phyloP scores from a whole-genome alignment of 768 basidiomycete species.

The Auricularia sp. region DNA sequence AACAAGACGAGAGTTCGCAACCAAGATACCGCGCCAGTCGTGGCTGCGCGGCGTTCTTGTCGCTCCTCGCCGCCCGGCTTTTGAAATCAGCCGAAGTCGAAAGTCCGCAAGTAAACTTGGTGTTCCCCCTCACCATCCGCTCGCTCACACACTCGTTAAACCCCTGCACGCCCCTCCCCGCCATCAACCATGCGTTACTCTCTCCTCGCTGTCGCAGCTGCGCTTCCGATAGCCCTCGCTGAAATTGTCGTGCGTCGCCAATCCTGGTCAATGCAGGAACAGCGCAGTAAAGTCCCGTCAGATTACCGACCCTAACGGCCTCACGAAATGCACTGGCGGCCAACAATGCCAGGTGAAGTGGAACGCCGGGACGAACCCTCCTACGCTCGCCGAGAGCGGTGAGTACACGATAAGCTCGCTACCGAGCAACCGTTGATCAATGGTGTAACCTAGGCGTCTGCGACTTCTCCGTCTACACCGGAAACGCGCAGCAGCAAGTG shows the following conservation, averaged over 20 bases:
- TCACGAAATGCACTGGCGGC: slow-evolving; percentile 2
- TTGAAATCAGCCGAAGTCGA: background rate
- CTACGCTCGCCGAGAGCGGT: background rate
- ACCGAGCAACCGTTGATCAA: background rate
- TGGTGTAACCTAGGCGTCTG: background rate
- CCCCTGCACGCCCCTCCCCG: background rate
- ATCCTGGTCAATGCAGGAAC: background rate
- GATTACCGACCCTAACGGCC: background rate
- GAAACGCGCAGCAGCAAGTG: slow-evolving; percentile 3
- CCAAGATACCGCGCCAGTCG: background rate
- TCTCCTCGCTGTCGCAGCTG: background rate
- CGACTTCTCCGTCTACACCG: background rate
- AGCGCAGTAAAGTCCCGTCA: background rate
- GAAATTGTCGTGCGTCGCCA: background rate
- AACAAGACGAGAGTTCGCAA: background rate
- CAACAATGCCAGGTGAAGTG: background rate
- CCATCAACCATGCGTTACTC: background rate
- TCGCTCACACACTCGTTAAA: background rate
- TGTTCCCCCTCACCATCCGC: background rate
- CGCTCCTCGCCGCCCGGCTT: background rate
- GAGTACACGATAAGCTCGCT: background rate
- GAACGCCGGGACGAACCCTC: background rate
- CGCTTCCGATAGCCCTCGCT: background rate
- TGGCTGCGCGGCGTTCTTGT: background rate
- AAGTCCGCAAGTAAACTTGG: background rate